Percentiles rank a stretch among this genome's conserved stretches.
Conservation (phyloP, 2,329 filamentous ascomycete genomes). For the Fusarium sulawesiense region DNA sequence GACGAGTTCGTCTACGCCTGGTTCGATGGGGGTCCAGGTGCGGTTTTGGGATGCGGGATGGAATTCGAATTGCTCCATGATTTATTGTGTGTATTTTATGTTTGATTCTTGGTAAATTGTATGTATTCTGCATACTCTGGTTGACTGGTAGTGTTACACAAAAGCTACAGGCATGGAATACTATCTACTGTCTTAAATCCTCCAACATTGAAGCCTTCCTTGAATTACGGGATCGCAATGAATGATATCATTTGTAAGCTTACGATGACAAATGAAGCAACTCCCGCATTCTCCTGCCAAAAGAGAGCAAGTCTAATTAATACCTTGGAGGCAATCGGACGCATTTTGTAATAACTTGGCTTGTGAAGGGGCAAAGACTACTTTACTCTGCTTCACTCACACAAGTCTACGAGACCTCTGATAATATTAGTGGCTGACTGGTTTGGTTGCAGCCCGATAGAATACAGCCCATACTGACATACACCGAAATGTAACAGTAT, state of each 20-base stretch:
- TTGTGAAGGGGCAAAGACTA: neutral
- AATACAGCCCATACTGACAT: constrained; percentile 9
- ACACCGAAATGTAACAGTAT: constrained; percentile 12
- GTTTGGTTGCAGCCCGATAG: neutral
- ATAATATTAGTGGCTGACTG: neutral
- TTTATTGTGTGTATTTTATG: neutral
- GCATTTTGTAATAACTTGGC: neutral
- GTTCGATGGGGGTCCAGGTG: constrained; percentile 44
- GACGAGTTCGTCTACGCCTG: constrained; percentile 52
- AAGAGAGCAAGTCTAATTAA: neutral
- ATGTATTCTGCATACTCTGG: neutral
- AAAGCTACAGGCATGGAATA: neutral
- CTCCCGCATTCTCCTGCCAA: neutral
- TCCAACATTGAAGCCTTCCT: neutral
- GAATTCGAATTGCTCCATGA: constrained; percentile 48
- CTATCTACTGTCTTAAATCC: constrained; percentile 8
- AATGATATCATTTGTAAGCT: constrained; percentile 31
- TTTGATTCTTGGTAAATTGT: neutral
- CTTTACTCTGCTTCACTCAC: neutral
- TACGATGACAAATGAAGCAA: constrained; percentile 27
- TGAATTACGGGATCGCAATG: neutral
- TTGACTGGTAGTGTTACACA: neutral
- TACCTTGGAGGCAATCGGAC: neutral
- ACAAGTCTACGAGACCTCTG: neutral
- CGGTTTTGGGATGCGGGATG: constrained; percentile 39